phyloP scores from a whole-genome alignment of 2,329 filamentous ascomycete species.

The Albophoma yamanashiensis region DNA sequence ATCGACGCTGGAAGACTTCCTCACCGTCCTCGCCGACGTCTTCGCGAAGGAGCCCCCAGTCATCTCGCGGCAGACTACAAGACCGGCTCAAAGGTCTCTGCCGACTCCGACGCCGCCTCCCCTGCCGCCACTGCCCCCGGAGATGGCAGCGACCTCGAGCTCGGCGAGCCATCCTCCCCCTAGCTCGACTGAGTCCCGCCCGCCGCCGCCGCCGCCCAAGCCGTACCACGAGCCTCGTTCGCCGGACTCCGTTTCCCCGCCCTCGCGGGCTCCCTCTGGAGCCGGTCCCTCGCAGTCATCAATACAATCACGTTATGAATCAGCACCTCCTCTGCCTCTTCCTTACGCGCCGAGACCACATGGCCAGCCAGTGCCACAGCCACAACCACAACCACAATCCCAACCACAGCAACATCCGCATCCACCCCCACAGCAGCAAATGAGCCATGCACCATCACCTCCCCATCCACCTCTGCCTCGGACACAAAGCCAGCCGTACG shows the following conservation, averaged over 20 bases:
- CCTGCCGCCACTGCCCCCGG: slow-evolving; percentile 61
- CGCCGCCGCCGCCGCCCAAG: slow-evolving; percentile 42
- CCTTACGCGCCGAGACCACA: slow-evolving; percentile 2
- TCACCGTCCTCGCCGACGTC: slow-evolving; percentile 71
- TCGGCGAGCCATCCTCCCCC: slow-evolving; percentile 21
- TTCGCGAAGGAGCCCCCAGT: slow-evolving; percentile 95
- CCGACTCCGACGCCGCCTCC: slow-evolving; percentile 45
- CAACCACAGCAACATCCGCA: slow-evolving; percentile 6
- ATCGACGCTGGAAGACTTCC: slow-evolving; percentile 72
- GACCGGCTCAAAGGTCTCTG: slow-evolving; percentile 18
- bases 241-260: slow-evolving; percentile 13
- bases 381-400: slow-evolving; percentile 7
- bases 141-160: slow-evolving; percentile 37
- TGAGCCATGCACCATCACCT: background rate
- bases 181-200: slow-evolving; percentile 21
- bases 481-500: slow-evolving; percentile 1
- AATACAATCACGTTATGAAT: slow-evolving; percentile 32
- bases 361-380: slow-evolving; percentile 6
- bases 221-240: slow-evolving; percentile 17
- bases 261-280: slow-evolving; percentile 12
- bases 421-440: slow-evolving; percentile 4
- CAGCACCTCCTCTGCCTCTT: slow-evolving; percentile 33
- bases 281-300: slow-evolving; percentile 5
- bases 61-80: slow-evolving; percentile 55
- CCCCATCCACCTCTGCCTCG: slow-evolving; percentile 4